A percentile compares a stretch with the other conserved stretches of the same genome.
Conservation (phyloP, 176 grass and related monocot species). For the Oryza nivara region DNA sequence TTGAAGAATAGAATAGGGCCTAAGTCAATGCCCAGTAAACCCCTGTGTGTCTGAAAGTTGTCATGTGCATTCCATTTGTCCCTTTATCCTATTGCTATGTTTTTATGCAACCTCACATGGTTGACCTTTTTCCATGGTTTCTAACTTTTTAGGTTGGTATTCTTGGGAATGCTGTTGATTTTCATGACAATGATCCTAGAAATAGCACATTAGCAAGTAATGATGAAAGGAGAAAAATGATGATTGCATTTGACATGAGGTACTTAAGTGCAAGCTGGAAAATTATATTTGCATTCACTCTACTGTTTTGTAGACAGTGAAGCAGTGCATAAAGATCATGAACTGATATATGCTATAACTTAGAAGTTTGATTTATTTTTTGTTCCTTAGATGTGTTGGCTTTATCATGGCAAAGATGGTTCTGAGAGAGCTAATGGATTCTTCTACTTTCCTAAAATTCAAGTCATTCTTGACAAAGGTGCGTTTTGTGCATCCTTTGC, state of each 20-base stretch:
- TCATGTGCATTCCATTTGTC: slow-evolving; percentile 4
- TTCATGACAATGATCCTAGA: slow-evolving; percentile 59
- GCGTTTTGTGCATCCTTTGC: slow-evolving; percentile 24
- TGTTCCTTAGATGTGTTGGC: slow-evolving; percentile 72
- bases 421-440: slow-evolving; percentile 82
- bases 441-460: slow-evolving; percentile 79
- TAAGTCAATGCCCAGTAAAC: background rate
- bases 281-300: background rate
- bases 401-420: slow-evolving; percentile 98
- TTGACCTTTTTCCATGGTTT: slow-evolving; percentile 17
- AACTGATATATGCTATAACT: slow-evolving; percentile 3
- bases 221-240: slow-evolving; percentile 73
- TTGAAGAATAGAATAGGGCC: too few relatives aligned
- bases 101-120: slow-evolving; percentile 15
- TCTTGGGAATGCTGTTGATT: slow-evolving; percentile 94
- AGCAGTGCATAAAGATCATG: background rate
- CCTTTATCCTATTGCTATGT: background rate
- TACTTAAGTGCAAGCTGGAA: slow-evolving; percentile 34
- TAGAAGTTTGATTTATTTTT: slow-evolving; percentile 28
- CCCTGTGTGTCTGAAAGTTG: background rate
- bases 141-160: slow-evolving; percentile 76
- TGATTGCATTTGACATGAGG: slow-evolving; percentile 99
- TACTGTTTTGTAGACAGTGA: slow-evolving; percentile 8
- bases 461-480: slow-evolving; percentile 97
- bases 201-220: slow-evolving; percentile 51